Conservation (phyloP, 371 early-diverging fungal genomes). For the Nosema granulosis region DNA sequence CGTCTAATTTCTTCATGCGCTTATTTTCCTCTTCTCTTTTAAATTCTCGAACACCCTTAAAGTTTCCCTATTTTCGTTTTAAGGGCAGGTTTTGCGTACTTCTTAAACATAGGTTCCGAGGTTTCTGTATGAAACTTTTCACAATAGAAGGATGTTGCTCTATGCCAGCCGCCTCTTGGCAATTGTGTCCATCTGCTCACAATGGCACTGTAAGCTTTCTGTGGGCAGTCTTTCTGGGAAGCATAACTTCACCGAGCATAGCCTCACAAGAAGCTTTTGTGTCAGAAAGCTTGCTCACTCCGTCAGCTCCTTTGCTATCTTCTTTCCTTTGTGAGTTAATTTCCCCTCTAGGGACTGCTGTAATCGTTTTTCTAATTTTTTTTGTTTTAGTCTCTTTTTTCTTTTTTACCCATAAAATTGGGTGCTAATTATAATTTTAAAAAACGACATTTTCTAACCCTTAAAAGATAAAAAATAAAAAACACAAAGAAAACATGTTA, state of each 20-base stretch:
- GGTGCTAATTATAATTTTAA: too few relatives aligned
- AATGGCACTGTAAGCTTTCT: not conserved
- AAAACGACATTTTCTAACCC: too few relatives aligned
- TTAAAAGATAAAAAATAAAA: too few relatives aligned
- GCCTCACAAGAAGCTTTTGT: not conserved
- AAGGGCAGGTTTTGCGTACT: not conserved
- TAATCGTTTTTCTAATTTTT: not conserved
- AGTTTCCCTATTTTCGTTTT: not conserved
- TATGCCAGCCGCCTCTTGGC: not conserved
- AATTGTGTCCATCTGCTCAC: constrained; percentile 5
- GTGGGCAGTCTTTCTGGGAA: not conserved
- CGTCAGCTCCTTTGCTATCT: not conserved
- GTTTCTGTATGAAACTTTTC: constrained; percentile 4
- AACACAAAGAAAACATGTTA: too few relatives aligned
- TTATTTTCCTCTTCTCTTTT: not conserved
- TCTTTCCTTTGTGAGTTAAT: not conserved
- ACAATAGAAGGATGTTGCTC: not conserved
- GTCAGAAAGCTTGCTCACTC: not conserved
- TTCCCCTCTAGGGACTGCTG: not conserved
- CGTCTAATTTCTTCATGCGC: not conserved
- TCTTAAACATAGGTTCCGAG: not conserved
- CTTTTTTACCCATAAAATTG: constrained; percentile 22
- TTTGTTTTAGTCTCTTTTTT: not conserved
- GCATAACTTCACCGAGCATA: not conserved
- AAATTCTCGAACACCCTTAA: not conserved